Percentiles rank a stretch among this genome's conserved stretches.
Evolutionary conservation across 1,284 basidiomycete genomes (phyloP).

Genomic region (Naganishia cerealis): DNA sequence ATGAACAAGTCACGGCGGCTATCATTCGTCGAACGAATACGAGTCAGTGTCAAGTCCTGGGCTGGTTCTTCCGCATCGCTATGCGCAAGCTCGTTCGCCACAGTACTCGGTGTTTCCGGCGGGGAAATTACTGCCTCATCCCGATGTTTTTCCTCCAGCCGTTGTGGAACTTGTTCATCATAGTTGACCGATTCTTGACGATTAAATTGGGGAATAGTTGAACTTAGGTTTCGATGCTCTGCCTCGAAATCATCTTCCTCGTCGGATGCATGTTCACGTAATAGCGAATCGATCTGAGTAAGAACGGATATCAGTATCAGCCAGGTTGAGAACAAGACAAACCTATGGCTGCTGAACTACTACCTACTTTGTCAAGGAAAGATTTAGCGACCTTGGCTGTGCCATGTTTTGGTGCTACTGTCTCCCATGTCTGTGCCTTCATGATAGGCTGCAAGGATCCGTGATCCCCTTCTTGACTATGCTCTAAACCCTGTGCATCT

Average conservation of each 20-base stretch:
- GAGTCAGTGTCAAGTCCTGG: not conserved
- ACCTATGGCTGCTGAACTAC: not conserved
- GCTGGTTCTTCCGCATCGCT: not conserved
- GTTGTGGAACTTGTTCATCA: not conserved
- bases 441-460: not conserved
- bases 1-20: not conserved
- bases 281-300: slow-evolving; percentile 14
- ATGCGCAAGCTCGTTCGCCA: slow-evolving; percentile 1
- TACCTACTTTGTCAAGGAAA: slow-evolving; percentile 16
- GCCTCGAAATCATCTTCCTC: slow-evolving; percentile 9
- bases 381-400: slow-evolving; percentile 20
- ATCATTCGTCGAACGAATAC: not conserved
- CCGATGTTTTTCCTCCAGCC: not conserved
- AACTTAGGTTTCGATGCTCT: not conserved
- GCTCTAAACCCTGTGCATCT: not conserved
- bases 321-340: not conserved
- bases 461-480: not conserved
- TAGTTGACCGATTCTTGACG: not conserved
- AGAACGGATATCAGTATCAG: not conserved
- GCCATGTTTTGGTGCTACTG: not conserved
- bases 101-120: slow-evolving; percentile 6
- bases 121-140: not conserved
- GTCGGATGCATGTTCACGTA: slow-evolving; percentile 19
- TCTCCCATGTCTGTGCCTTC: not conserved
- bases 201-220: not conserved